These are phyloP conservation scores for Phytophthora chlamydospora DNA, from an alignment of 352 stramenopile genomes.

Conservation along the genomic window DNA sequence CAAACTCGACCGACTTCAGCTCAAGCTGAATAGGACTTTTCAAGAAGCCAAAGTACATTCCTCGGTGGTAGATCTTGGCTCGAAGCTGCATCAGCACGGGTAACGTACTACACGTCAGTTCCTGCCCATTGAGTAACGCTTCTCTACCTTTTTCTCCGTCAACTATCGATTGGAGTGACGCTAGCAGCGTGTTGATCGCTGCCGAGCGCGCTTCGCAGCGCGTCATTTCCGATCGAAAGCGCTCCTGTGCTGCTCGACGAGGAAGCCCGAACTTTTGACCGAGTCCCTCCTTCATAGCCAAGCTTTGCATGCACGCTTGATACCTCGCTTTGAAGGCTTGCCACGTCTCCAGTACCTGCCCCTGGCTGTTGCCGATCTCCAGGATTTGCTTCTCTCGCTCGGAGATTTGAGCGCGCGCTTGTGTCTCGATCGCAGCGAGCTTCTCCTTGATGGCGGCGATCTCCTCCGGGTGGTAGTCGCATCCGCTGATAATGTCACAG, in stretches of 20 bases:
- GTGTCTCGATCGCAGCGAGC: conserved; percentile 46
- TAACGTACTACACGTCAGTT: conserved; percentile 35
- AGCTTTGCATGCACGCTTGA: conserved; percentile 70
- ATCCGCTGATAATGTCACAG: conserved; percentile 68
- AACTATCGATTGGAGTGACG: conserved; percentile 51
- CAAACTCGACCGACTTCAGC: conserved; percentile 39
- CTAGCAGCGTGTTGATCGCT: conserved; percentile 70
- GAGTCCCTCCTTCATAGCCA: conserved; percentile 90
- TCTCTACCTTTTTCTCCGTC: conserved; percentile 20
- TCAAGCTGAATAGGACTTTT: conserved; percentile 60
- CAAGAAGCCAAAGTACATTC: conserved; percentile 68
- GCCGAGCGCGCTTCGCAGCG: conserved; percentile 71
- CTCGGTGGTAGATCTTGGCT: conserved; percentile 61
- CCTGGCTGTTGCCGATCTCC: conserved; percentile 42
- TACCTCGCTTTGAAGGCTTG: conserved; percentile 73
- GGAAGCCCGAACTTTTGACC: conserved; percentile 91
- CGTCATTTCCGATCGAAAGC: conserved; percentile 83
- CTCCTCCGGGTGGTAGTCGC: conserved; percentile 88
- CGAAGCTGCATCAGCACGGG: conserved; percentile 58
- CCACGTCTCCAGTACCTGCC: conserved; percentile 36
- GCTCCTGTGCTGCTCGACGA: conserved; percentile 81
- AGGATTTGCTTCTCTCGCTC: conserved; percentile 44
- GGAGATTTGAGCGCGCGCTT: conserved; percentile 41
- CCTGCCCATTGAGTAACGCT: neutral
- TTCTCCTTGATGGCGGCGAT: conserved; percentile 51